A percentile compares a stretch with the other conserved stretches of the same genome.
These are phyloP conservation scores for Solidago caesia DNA, from an alignment of 129 eudicot genomes.

Conservation along the genomic window DNA sequence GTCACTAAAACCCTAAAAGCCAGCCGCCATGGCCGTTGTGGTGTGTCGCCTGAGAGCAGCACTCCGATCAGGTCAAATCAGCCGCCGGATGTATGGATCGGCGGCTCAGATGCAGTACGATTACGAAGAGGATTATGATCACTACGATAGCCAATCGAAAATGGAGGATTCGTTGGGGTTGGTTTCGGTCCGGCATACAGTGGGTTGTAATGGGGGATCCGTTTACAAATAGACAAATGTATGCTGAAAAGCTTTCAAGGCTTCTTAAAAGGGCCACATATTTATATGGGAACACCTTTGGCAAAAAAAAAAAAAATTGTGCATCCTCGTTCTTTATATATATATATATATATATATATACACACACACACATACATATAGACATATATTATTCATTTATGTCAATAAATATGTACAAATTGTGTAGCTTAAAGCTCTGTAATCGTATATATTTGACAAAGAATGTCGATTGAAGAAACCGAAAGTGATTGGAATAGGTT, in stretches of 20 bases:
- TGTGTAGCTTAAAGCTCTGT: too few relatives aligned
- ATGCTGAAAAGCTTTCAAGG: constrained; percentile 71
- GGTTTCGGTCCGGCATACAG: constrained; percentile 69
- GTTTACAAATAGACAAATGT: constrained; percentile 69
- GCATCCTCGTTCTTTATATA: constrained; percentile 51
- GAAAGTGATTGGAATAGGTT: not conserved
- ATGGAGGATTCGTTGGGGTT: constrained; percentile 63
- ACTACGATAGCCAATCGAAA: constrained; percentile 23
- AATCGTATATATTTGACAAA: too few relatives aligned
- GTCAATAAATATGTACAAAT: too few relatives aligned
- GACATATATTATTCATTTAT: too few relatives aligned
- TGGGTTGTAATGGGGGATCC: constrained; percentile 97
- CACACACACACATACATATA: constrained; percentile 79
- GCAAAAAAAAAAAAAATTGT: constrained; percentile 44
- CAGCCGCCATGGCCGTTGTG: constrained; percentile 73
- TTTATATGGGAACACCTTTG: constrained; percentile 84
- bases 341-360: constrained; percentile 31
- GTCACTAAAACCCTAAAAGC: constrained; percentile 27
- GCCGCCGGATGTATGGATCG: constrained; percentile 57
- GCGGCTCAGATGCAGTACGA: constrained; percentile 74
- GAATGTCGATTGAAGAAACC: too few relatives aligned
- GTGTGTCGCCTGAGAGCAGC: constrained; percentile 51
- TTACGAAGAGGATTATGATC: constrained; percentile 37
- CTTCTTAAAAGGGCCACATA: constrained; percentile 79
- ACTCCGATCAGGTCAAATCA: constrained; percentile 23